Conservation (phyloP, 2,329 filamentous ascomycete species). For the Hymenoscyphus occultus region DNA sequence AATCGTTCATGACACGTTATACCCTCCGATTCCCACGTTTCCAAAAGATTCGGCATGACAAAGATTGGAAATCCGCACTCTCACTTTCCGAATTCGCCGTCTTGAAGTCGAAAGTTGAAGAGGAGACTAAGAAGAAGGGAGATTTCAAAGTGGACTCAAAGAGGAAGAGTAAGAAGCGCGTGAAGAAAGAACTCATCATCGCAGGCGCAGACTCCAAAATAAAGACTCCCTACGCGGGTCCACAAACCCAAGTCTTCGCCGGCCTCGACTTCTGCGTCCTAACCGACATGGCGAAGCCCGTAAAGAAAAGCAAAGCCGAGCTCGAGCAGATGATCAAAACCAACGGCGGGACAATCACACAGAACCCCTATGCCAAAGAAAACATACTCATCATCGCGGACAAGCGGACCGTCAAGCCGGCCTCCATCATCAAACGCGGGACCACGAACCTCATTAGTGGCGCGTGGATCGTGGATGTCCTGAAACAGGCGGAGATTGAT, state of each 20-base stretch:
- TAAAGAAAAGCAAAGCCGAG: slow-evolving; percentile 73
- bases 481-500: slow-evolving; percentile 51
- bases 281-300: slow-evolving; percentile 67
- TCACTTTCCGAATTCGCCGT: slow-evolving; percentile 74
- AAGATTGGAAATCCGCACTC: slow-evolving; percentile 76
- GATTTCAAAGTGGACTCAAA: slow-evolving; percentile 74
- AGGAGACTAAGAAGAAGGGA: slow-evolving; percentile 65
- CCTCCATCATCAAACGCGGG: slow-evolving; percentile 72
- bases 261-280: slow-evolving; percentile 80
- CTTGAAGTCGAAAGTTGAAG: slow-evolving; percentile 65
- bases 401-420: slow-evolving; percentile 76
- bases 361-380: slow-evolving; percentile 62
- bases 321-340: slow-evolving; percentile 79
- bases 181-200: slow-evolving; percentile 68
- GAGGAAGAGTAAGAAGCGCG: slow-evolving; percentile 54
- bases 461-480: slow-evolving; percentile 75
- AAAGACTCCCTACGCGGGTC: slow-evolving; percentile 52
- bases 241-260: slow-evolving; percentile 65
- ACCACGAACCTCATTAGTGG: slow-evolving; percentile 72
- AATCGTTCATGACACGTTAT: slow-evolving; percentile 71
- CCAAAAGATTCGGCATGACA: slow-evolving; percentile 76
- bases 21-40: slow-evolving; percentile 93
- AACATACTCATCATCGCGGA: slow-evolving; percentile 75
- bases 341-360: slow-evolving; percentile 76
- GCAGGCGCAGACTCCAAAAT: slow-evolving; percentile 61